phyloP scores from a whole-genome alignment of 2,329 filamentous ascomycete species.

The Colletotrichum sp. region DNA sequence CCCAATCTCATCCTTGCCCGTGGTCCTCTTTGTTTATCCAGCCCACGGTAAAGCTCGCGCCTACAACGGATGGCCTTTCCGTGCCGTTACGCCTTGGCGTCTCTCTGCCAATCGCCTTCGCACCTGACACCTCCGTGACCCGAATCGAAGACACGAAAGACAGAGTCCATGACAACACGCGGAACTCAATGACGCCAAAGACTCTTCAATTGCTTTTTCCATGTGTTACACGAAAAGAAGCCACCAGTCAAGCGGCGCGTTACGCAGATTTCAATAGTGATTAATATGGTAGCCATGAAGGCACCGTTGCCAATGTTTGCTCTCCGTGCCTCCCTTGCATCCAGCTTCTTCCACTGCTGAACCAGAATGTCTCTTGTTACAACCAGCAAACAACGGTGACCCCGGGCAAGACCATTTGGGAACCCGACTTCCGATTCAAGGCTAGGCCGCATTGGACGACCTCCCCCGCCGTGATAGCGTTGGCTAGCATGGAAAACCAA shows the following conservation, averaged over 20 bases:
- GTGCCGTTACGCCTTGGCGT: constrained; percentile 3
- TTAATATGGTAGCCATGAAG: neutral
- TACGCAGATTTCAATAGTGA: neutral
- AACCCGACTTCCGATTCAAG: neutral
- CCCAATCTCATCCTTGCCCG: neutral
- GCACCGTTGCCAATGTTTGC: neutral
- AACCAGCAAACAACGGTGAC: neutral
- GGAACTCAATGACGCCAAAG: neutral
- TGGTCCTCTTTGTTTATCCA: neutral
- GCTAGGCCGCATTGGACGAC: constrained; percentile 10
- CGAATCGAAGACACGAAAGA: neutral
- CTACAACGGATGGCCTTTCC: neutral
- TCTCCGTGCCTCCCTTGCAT: neutral
- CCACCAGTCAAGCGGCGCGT: neutral
- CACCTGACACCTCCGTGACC: neutral
- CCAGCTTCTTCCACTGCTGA: neutral
- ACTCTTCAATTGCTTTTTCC: neutral
- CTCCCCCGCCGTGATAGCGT: constrained; percentile 1
- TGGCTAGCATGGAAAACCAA: neutral
- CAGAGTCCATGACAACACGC: neutral
- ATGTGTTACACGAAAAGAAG: neutral
- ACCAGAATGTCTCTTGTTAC: neutral
- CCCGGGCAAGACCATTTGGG: neutral
- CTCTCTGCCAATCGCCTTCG: neutral
- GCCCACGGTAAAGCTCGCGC: neutral